These are phyloP conservation scores for Nakaseomyces nivariensis DNA, from an alignment of 1,139 yeast genomes.

Conservation along the genomic window DNA sequence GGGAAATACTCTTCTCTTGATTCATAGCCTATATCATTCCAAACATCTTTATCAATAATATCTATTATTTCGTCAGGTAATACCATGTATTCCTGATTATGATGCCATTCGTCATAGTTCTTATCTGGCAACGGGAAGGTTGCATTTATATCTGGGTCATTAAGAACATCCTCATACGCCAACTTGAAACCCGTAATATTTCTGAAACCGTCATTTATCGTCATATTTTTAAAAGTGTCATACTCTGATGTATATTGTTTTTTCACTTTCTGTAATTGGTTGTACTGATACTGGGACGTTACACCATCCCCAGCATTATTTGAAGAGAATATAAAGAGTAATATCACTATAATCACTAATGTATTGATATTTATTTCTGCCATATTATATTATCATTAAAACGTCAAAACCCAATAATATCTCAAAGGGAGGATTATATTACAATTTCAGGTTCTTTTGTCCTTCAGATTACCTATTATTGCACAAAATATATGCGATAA, in stretches of 20 bases:
- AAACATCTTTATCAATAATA: constrained; percentile 17
- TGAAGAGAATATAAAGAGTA: constrained; percentile 36
- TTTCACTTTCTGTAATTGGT: constrained; percentile 22
- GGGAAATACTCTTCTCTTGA: constrained; percentile 17
- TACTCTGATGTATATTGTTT: constrained; percentile 20
- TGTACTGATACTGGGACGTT: constrained; percentile 27
- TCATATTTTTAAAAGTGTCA: constrained; percentile 33
- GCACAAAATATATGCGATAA: no score
- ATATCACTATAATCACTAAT: constrained; percentile 20
- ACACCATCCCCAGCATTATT: constrained; percentile 56
- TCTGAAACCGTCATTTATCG: constrained; percentile 49
- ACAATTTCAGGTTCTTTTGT: no score
- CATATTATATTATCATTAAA: neutral
- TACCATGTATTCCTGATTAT: constrained; percentile 44
- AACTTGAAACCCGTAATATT: constrained; percentile 64
- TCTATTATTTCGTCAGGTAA: constrained; percentile 50
- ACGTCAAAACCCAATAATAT: neutral
- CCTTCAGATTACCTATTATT: no score
- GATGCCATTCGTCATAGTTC: constrained; percentile 41
- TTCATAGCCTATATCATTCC: constrained; percentile 11
- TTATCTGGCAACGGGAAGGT: constrained; percentile 50
- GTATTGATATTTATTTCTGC: constrained; percentile 29
- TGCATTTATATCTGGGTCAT: constrained; percentile 35
- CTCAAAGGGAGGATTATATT: neutral
- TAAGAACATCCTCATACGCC: constrained; percentile 47